These are phyloP conservation scores for Asterella californica DNA, from an alignment of 225 moss, liverwort and hornwort genomes.

Conservation along the genomic window DNA sequence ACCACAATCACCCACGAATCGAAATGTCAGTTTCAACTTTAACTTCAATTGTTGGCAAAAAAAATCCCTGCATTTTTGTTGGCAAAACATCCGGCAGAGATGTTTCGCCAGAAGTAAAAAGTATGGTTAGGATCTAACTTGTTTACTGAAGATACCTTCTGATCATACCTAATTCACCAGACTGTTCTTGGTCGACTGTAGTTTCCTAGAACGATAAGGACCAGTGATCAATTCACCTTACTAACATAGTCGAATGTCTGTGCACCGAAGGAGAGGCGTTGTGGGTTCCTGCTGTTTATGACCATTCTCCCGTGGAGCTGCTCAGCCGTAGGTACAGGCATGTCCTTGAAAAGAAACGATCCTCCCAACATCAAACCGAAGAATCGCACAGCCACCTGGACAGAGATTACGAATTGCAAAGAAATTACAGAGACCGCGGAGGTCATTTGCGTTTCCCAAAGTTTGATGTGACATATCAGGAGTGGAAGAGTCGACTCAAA, in stretches of 20 bases:
- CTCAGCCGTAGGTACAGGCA: slow-evolving; percentile 41
- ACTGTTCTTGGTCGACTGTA: neutral
- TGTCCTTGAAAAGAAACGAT: slow-evolving; percentile 13
- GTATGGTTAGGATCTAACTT: neutral
- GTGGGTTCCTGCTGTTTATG: slow-evolving; percentile 55
- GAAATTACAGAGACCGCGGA: neutral
- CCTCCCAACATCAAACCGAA: slow-evolving; percentile 25
- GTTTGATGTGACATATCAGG: neutral
- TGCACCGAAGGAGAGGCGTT: slow-evolving; percentile 21
- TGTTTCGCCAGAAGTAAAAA: neutral
- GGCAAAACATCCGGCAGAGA: too few relatives aligned
- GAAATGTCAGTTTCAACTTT: slow-evolving; percentile 36
- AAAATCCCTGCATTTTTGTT: too few relatives aligned
- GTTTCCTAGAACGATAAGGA: too few relatives aligned
- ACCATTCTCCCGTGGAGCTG: slow-evolving; percentile 53
- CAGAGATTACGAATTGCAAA: neutral
- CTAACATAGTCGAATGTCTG: slow-evolving; percentile 37
- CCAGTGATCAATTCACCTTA: slow-evolving; percentile 41
- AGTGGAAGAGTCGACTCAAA: neutral
- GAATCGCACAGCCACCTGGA: slow-evolving; percentile 33
- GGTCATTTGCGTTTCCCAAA: neutral
- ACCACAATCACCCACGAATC: slow-evolving; percentile 33
- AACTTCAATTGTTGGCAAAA: neutral
- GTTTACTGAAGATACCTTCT: neutral
- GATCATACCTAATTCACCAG: neutral